Evolutionary conservation across 2,329 filamentous ascomycete genomes (phyloP).

Genomic region (Didymella lethalis): DNA sequence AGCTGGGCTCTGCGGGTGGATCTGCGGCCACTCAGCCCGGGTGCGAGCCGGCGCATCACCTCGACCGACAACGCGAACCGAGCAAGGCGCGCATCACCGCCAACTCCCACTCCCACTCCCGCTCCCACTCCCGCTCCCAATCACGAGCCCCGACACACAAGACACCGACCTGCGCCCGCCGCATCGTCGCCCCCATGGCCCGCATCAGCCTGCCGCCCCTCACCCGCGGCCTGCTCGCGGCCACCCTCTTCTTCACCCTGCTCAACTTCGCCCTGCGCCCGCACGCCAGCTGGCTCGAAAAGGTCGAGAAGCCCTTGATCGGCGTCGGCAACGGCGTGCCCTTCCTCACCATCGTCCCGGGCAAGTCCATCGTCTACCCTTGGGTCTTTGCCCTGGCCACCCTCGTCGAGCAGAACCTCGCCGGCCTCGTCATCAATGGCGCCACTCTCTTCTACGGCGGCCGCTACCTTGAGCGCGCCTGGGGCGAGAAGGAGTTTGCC

Average conservation of each 20-base stretch:
- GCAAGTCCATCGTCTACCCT: slow-evolving; percentile 83
- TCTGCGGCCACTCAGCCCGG: background rate
- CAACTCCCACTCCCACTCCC: too few species aligned
- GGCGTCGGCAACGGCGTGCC: slow-evolving; percentile 72
- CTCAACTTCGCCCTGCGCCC: slow-evolving; percentile 79
- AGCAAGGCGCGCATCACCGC: background rate
- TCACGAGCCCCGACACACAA: too few species aligned
- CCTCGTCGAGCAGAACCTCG: slow-evolving; percentile 90
- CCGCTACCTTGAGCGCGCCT: slow-evolving; percentile 92
- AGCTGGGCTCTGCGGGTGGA: background rate
- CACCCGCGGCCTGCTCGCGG: slow-evolving; percentile 80
- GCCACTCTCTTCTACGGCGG: slow-evolving; percentile 89
- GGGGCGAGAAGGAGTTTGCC: slow-evolving; percentile 89
- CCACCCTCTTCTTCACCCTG: slow-evolving; percentile 77
- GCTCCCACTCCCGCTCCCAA: too few species aligned
- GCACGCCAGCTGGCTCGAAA: slow-evolving; percentile 53
- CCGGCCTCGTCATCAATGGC: slow-evolving; percentile 80
- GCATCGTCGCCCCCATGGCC: slow-evolving; percentile 62
- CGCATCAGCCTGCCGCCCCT: slow-evolving; percentile 93
- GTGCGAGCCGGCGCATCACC: too few species aligned
- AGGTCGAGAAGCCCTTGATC: slow-evolving; percentile 54
- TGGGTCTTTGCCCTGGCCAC: slow-evolving; percentile 91
- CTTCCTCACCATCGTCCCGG: slow-evolving; percentile 86
- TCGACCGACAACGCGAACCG: too few species aligned
- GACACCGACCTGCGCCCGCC: background rate